A percentile compares a stretch with the other conserved stretches of the same genome.
Evolutionary conservation across 148 eudicot species (phyloP).

Genomic region (Euryodendron excelsum): DNA sequence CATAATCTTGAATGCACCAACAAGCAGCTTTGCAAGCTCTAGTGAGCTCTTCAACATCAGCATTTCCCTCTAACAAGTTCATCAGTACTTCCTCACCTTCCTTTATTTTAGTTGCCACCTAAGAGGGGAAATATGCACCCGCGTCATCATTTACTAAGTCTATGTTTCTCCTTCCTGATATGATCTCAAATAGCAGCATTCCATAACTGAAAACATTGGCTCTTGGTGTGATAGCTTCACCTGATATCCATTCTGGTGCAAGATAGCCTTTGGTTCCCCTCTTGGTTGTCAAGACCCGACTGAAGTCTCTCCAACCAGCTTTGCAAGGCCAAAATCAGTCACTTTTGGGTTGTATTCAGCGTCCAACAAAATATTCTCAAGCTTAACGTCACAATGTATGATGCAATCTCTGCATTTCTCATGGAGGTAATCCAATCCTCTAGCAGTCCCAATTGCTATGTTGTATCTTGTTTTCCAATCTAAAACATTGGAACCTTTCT

Average conservation of each 20-base stretch:
- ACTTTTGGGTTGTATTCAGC: too few species aligned
- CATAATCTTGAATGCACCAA: too few species aligned
- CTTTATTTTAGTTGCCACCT: not conserved
- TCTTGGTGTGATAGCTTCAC: not conserved
- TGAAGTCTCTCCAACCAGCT: too few species aligned
- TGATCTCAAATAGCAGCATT: not conserved
- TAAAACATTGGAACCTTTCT: not conserved
- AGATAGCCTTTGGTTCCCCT: not conserved
- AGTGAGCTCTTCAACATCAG: not conserved
- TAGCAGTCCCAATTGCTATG: too few species aligned
- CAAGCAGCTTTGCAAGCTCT: too few species aligned
- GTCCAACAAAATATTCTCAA: too few species aligned
- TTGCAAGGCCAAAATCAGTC: too few species aligned
- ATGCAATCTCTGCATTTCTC: not conserved
- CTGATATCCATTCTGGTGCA: constrained; percentile 2
- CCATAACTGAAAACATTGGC: not conserved
- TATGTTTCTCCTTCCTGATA: not conserved
- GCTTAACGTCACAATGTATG: not conserved
- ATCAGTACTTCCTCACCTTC: not conserved
- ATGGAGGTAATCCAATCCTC: too few species aligned
- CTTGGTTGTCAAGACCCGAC: too few species aligned
- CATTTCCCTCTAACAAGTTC: too few species aligned
- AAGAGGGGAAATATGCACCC: not conserved
- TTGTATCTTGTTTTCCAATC: too few species aligned
- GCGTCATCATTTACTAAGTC: not conserved